Evolutionary conservation across 2,329 filamentous ascomycete genomes (phyloP), one percentile per base, ranked within the genome.

Genomic region (Mycosphaerella arachidis): DNA sequence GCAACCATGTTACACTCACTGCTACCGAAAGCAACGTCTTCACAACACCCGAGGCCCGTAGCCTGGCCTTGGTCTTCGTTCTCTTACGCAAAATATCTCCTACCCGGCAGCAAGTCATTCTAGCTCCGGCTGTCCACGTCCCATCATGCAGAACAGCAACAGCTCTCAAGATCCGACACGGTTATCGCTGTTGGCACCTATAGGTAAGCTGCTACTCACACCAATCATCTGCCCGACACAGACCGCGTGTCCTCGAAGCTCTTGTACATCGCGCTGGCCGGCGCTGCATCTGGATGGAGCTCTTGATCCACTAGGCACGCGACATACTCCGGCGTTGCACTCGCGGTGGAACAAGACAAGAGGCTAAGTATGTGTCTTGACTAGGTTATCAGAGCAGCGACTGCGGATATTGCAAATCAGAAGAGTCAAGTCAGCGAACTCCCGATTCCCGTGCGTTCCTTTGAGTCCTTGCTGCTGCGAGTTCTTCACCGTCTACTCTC

Each of bases 331-430:
- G 33, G 20, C 46, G 51, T 40, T 45, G 33, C 30, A 51, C 20
- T 54, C 18, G 45, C n/a, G 24, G 20, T n/a, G 50, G 30, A n/a
- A 27, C 18, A 27, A 48, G 37, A 29, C 45, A 48, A 59, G 13
- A 67, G 61, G 66, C 66, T 67, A 67, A 68, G 63, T 64, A 63
- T 62, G 33, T 24, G 27, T 29, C 58, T 55, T 55, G 48, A 51
- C 54, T 56, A 81, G 79, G 79, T 69, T 81, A 81, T 70, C 76
- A 78, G 65, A 72, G 72, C 60, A 75, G 78, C 66, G 76, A 77
- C 61, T 81, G 79, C 69, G 79, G 79, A 57, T 81, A 81, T 69
- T 81, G 79, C 75, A 81, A 80, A 74, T 70, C 74, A 63, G 71
- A 73, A 64, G 70, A 76, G 50, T 74, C 75, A 72, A 78, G 77